phyloP scores from a whole-genome alignment of 306 rosid genomes.

The Leucaena leucocephala region DNA sequence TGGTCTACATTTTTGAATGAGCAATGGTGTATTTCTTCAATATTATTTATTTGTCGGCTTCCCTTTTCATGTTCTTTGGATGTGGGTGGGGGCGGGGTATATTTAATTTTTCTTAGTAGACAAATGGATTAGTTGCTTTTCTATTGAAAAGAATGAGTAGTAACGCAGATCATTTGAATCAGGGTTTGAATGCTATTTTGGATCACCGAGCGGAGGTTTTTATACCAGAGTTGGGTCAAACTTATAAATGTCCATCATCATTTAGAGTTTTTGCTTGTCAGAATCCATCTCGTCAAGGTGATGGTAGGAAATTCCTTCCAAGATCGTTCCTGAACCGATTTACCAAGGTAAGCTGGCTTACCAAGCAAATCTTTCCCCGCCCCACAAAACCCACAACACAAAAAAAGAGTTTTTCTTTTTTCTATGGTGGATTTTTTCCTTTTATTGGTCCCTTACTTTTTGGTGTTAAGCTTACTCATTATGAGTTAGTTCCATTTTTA shows the following conservation, averaged over 20 bases:
- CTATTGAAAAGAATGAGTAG: constrained; percentile 5
- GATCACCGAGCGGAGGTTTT: constrained; percentile 98
- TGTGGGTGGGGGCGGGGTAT: neutral
- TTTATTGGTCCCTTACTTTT: constrained; percentile 8
- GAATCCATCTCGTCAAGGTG: constrained; percentile 92
- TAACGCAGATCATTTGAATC: constrained; percentile 33
- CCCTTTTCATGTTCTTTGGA: neutral
- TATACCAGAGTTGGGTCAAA: constrained; percentile 83
- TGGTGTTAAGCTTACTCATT: neutral
- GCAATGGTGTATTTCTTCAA: neutral
- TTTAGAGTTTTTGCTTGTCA: constrained; percentile 97
- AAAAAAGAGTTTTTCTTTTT: neutral
- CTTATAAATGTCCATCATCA: constrained; percentile 81
- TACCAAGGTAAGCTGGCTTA: constrained; percentile 66
- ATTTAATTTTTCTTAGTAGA: neutral
- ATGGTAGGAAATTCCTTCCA: constrained; percentile 96
- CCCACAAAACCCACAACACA: neutral
- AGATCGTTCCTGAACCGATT: constrained; percentile 92
- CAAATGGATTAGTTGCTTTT: constrained; percentile 14
- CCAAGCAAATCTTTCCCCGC: neutral
- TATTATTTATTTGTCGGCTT: neutral
- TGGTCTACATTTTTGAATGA: neutral
- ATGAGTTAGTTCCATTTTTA: constrained; percentile 6
- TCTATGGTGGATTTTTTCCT: neutral
- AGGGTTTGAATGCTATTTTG: constrained; percentile 97